Evolutionary conservation across 2,329 filamentous ascomycete genomes (phyloP), one percentile per base, ranked within the genome.

Genomic region (Epichloe aotearoae): DNA sequence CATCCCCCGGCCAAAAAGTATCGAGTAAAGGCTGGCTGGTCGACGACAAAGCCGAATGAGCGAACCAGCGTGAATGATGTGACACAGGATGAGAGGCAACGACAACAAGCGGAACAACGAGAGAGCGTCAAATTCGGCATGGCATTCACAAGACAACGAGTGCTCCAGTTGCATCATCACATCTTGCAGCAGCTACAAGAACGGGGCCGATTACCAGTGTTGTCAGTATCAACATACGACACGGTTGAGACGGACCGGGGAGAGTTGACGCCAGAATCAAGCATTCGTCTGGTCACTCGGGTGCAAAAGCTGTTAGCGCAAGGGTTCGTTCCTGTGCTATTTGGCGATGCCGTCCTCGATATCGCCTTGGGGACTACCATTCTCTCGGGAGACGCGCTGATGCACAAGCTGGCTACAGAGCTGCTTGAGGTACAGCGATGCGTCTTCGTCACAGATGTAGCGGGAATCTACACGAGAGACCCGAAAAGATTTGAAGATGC

Each of bases 281-380:
- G 50, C 45, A 5, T 15, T 11, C 45, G 45, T n/a, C 45, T 51
- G 19, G 20, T 44, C 7, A 14, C 17, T 2, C 44, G 50, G 4
- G 50, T 51, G 20, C 15, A 11, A 15, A 23, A 26, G 12, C 34
- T 51, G 8, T 39, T 51, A 5, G 15, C 45, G 7, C 20, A 51
- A 5, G 50, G 50, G 8, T 51, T 51, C 23, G n/a, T 51, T 15
- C 50, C 50, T 2, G 5, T 51, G 20, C 17, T 51, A 10, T 48
- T 48, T 20, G 50, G 50, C n/a, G 50, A 51, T 14, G 50, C 50
- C 34, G 50, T 51, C 39, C 14, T 51, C 4, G 50, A 51, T 17
- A 39, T 14, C 1, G 33, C 40, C n/a, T 47, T 45, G 45, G 50
- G 50, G 1, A 6, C 45, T 1, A 51, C 50, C 4, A 51, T 51